Evolutionary conservation across 75 land plant genomes (phyloP).

Genomic region (Sequoiadendron giganteum): DNA sequence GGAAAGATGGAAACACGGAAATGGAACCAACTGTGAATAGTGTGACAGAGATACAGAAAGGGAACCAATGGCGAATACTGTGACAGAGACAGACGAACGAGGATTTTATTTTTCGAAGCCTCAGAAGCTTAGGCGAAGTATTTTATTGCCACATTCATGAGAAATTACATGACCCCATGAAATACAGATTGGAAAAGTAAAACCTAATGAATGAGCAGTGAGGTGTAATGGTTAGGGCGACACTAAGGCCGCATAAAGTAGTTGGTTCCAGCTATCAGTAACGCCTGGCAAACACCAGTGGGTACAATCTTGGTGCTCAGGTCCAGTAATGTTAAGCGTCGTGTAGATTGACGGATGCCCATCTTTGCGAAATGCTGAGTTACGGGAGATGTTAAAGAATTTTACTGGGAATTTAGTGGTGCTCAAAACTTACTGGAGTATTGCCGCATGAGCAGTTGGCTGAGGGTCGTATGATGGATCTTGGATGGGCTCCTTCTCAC

Average conservation of each 20-base stretch:
- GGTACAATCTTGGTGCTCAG: background rate
- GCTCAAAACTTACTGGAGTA: background rate
- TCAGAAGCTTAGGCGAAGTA: too few relatives aligned
- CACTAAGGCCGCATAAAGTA: background rate
- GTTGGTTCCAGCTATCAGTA: background rate
- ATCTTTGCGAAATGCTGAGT: slow-evolving; percentile 20
- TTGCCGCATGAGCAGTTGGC: background rate
- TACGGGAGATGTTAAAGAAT: slow-evolving; percentile 73
- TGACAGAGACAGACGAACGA: too few relatives aligned
- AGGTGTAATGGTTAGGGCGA: background rate
- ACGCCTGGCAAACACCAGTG: background rate
- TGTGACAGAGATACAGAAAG: too few relatives aligned
- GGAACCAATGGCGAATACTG: too few relatives aligned
- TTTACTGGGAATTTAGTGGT: slow-evolving; percentile 3
- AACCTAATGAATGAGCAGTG: too few relatives aligned
- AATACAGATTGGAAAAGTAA: too few relatives aligned
- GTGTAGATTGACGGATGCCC: background rate
- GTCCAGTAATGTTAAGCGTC: background rate
- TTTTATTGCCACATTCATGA: too few relatives aligned
- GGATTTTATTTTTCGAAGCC: too few relatives aligned
- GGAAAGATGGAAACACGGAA: too few relatives aligned
- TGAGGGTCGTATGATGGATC: slow-evolving; percentile 13
- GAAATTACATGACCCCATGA: too few relatives aligned
- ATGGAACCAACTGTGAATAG: too few relatives aligned
- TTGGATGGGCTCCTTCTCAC: background rate